Evolutionary conservation across 164 flowering plant genomes (phyloP).

Genomic region (Nymphaea thermarum): DNA sequence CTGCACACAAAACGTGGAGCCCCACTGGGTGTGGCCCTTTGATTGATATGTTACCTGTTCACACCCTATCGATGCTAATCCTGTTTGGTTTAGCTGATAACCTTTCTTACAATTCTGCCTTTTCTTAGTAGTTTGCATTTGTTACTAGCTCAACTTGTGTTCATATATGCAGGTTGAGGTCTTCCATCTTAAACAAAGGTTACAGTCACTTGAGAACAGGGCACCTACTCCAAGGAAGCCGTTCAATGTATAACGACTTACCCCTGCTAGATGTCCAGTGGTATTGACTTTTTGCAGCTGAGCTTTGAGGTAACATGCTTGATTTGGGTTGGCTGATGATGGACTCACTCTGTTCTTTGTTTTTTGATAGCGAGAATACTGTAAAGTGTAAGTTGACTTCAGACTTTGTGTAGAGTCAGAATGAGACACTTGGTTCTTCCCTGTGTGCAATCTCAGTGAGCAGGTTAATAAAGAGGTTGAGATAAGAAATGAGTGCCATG

Average conservation of each 20-base stretch:
- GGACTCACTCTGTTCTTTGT: background rate
- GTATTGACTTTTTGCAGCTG: background rate
- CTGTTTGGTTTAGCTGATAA: too few species aligned
- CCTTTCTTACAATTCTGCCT: too few species aligned
- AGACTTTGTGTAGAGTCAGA: background rate
- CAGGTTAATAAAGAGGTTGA: background rate
- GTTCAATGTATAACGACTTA: slow-evolving; percentile 30
- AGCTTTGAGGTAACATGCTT: background rate
- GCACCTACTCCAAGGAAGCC: slow-evolving; percentile 95
- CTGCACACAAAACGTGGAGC: too few species aligned
- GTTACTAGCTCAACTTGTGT: background rate
- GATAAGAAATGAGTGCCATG: background rate
- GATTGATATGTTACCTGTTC: too few species aligned
- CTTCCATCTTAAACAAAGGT: slow-evolving; percentile 87
- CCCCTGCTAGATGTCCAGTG: too few species aligned
- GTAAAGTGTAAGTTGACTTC: background rate
- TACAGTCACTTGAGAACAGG: slow-evolving; percentile 81
- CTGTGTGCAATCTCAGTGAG: background rate
- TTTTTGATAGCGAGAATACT: background rate
- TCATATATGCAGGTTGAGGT: slow-evolving; percentile 72
- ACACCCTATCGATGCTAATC: too few species aligned
- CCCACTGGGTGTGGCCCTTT: too few species aligned
- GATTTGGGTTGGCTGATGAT: background rate
- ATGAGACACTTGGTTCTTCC: background rate
- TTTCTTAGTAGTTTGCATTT: background rate